These are phyloP conservation scores for Aphanomyces astaci DNA, from an alignment of 352 stramenopile genomes.

Conservation along the genomic window DNA sequence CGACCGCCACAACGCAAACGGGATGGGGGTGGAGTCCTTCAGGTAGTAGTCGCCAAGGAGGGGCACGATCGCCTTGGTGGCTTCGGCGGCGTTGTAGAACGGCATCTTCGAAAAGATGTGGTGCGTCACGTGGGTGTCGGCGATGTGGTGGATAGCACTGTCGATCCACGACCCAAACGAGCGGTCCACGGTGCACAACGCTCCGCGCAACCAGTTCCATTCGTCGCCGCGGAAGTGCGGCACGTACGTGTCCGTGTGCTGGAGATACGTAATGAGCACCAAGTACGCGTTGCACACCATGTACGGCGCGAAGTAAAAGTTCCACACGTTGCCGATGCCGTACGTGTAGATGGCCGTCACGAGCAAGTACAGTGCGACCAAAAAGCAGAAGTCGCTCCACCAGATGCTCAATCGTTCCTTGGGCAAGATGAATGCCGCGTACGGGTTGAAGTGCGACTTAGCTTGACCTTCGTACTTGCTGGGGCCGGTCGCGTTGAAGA, in stretches of 20 bases:
- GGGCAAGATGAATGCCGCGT: slow-evolving; percentile 89
- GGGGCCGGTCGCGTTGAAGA: slow-evolving; percentile 92
- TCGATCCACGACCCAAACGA: slow-evolving; percentile 94
- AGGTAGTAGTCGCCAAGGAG: slow-evolving; percentile 94
- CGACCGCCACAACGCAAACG: slow-evolving; percentile 86
- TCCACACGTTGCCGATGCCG: slow-evolving; percentile 73
- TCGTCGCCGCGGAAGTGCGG: slow-evolving; percentile 91
- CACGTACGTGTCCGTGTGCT: slow-evolving; percentile 97
- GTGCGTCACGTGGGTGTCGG: slow-evolving; percentile 96
- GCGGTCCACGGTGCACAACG: slow-evolving; percentile 96
- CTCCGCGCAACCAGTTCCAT: slow-evolving; percentile 96
- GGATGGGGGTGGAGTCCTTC: slow-evolving; percentile 88
- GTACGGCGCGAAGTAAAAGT: slow-evolving; percentile 96
- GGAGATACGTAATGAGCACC: slow-evolving; percentile 96
- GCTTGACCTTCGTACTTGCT: slow-evolving; percentile 79
- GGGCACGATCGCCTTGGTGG: slow-evolving; percentile 90
- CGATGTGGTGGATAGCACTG: slow-evolving; percentile 96
- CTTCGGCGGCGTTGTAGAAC: slow-evolving; percentile 96
- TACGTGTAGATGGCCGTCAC: slow-evolving; percentile 49
- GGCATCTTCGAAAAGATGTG: slow-evolving; percentile 99
- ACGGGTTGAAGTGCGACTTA: slow-evolving; percentile 94
- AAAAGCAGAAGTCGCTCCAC: slow-evolving; percentile 85
- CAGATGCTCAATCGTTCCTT: slow-evolving; percentile 91
- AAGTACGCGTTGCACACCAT: slow-evolving; percentile 94
- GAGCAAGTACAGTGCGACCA: slow-evolving; percentile 56